Conservation (phyloP, 495 filamentous ascomycete genomes). For the Tuber umbilicatum region DNA sequence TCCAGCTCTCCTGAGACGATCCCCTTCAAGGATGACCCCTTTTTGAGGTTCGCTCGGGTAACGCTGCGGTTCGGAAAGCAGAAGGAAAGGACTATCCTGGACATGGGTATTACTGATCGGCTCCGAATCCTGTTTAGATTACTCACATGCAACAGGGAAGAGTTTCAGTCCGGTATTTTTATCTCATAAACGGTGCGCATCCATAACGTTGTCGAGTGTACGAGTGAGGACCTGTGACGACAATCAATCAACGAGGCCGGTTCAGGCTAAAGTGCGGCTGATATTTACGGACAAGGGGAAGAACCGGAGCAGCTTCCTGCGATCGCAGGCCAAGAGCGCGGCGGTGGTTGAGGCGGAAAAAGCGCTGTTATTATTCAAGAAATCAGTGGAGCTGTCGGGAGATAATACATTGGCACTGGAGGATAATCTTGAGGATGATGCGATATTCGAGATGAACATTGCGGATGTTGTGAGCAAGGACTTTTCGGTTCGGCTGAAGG, state of each 20-base stretch:
- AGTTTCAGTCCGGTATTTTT: conserved; percentile 23
- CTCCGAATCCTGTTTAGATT: not conserved
- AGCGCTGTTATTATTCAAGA: conserved; percentile 24
- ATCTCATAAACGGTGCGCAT: conserved; percentile 21
- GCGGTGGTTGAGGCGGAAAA: conserved; percentile 35
- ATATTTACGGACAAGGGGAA: conserved; percentile 32
- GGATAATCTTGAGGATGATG: conserved; percentile 23
- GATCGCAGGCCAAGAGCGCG: conserved; percentile 2
- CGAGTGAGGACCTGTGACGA: conserved; percentile 37
- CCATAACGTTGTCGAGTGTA: conserved; percentile 24
- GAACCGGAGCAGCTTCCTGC: not conserved
- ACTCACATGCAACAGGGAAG: conserved; percentile 4
- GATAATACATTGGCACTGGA: conserved; percentile 25
- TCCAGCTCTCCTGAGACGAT: conserved; percentile 31
- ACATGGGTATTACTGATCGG: conserved; percentile 14
- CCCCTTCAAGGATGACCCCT: conserved; percentile 35
- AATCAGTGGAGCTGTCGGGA: conserved; percentile 25
- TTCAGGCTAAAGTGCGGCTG: conserved; percentile 25
- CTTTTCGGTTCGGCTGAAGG: conserved; percentile 22
- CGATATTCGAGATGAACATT: conserved; percentile 36
- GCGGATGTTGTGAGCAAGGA: conserved; percentile 20
- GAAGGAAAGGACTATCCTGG: conserved; percentile 28
- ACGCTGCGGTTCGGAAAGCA: conserved; percentile 35
- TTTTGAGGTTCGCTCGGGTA: conserved; percentile 35
- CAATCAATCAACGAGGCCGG: conserved; percentile 19